Conservation (phyloP, 257 asterid genomes). For the Solanum bulbocastanum region DNA sequence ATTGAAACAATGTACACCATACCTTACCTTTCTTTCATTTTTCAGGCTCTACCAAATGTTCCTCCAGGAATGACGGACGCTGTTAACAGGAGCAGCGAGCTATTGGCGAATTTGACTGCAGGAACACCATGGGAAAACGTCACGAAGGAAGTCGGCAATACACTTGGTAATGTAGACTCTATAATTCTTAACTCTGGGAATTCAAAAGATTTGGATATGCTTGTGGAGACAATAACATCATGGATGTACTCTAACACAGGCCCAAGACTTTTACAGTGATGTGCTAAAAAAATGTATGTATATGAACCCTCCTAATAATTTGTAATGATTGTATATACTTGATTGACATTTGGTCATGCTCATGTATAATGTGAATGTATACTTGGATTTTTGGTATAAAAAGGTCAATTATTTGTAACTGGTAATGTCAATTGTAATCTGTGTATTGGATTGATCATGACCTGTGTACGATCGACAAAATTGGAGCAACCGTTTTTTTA, state of each 20-base stretch:
- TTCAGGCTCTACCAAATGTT: slow-evolving; percentile 76
- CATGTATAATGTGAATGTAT: neutral
- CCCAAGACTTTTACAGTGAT: slow-evolving; percentile 34
- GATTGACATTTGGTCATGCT: neutral
- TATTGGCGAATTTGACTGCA: slow-evolving; percentile 61
- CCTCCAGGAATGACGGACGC: slow-evolving; percentile 95
- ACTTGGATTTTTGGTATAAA: neutral
- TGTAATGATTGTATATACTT: neutral
- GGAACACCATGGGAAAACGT: slow-evolving; percentile 97
- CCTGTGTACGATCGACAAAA: neutral
- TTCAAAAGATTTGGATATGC: slow-evolving; percentile 55
- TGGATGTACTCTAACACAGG: slow-evolving; percentile 71
- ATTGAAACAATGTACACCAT: neutral
- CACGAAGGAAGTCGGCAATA: slow-evolving; percentile 64
- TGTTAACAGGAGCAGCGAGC: slow-evolving; percentile 80
- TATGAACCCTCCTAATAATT: neutral
- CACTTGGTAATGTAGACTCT: slow-evolving; percentile 45
- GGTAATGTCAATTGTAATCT: neutral
- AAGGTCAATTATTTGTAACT: neutral
- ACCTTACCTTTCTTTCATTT: neutral
- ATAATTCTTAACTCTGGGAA: slow-evolving; percentile 37
- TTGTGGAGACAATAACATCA: slow-evolving; percentile 48
- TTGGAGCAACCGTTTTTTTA: neutral
- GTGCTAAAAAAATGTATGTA: neutral
- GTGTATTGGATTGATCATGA: neutral